Evolutionary conservation across 2,329 filamentous ascomycete genomes (phyloP), one percentile per base, ranked within the genome.

Genomic region (Rhynchosporium graminicola): DNA sequence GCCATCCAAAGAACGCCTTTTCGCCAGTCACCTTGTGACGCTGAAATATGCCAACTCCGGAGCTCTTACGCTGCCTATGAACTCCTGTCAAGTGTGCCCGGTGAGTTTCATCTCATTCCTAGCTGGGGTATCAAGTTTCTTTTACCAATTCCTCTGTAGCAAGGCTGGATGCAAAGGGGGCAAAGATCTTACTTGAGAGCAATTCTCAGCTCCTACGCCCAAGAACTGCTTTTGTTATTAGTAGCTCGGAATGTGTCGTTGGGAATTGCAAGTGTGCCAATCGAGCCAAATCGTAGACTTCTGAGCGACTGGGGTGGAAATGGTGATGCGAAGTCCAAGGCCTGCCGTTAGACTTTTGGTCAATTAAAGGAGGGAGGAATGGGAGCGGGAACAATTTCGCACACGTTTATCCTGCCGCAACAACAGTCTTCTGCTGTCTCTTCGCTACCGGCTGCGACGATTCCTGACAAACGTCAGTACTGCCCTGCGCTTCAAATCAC

Each of bases 371-470:
- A 68, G 63, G 61, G 63, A 66, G 60, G 45, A 63, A 62, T 60
- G 62, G 45, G 46, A 48, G 57, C 40, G 61, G 50, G 59, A 45
- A 48, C 63, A 43, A 59, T 59, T 65, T 69, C 70, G 68, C 71
- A 74, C 71, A 71, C 63, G 65, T 63, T 65, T 68, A 73, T 64
- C 71, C 71, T 54, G 67, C 67, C 56, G 71, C 70, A 56, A 67
- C 69, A 46, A 72, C 64, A 2, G 70, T 70, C 2, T 69, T 72
- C 50, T 75, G 72, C 63, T 73, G 73, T 69, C 73, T 71, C 66
- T 74, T 75, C 42, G 71, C 63, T 40, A 72, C 62, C 48, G 66
- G 63, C 50, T 69, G 54, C 50, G 59, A 56, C 29, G 67, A 57
- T 38, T 72, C 71, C 73, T 74, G 66, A 42, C 45, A 58, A 64